Evolutionary conservation across 1,139 yeast genomes (phyloP), one percentile per base, ranked within the genome.

Genomic region (Nakaseomyces nivariensis): DNA sequence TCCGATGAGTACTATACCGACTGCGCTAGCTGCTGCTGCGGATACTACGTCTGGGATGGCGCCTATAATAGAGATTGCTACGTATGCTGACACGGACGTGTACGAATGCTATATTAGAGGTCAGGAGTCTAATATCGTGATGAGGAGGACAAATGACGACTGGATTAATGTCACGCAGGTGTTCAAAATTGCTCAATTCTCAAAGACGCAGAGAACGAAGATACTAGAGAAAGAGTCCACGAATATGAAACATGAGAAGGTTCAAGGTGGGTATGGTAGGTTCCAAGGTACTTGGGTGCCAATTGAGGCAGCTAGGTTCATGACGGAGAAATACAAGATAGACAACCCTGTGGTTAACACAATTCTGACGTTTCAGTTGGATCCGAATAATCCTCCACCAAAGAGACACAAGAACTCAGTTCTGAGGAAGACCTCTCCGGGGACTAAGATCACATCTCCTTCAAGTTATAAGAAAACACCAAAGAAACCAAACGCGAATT

Each of bases 231-330:
- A 81, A 56, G 97, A 89, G 62, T 87, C 90, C n/a, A 89, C 81
- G 55, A 78, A 82, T 1, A 95, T 95, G 31, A 73, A 73, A 40
- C 96, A 88, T 66, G 97, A 90, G 64, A 90, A 89, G 64, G 92
- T 90, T 10, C 96, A 89, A 68, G 97, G 96, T 45, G 97, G 96
- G 0, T 87, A 89, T 63, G 97, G 97, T 11, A 85, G 88, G 63
- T 87, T 86, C 65, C 97, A 90, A 68, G 97, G 97, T 1, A 87
- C 97, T 0, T 92, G 96, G 88, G 84, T 89, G 25, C 95, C 96
- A 7, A 67, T 72, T 13, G 77, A 75, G 47, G 58, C 64, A 43
- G 85, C 85, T 7, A 77, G 73, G 51, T 66, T 73, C 43, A 67
- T 80, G 57, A 82, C 82, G 4, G 68, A 69, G 11, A 76, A 72